Evolutionary conservation across 305 asterid genomes (phyloP), one percentile per base, ranked within the genome.

Genomic region (Rubia balearica): DNA sequence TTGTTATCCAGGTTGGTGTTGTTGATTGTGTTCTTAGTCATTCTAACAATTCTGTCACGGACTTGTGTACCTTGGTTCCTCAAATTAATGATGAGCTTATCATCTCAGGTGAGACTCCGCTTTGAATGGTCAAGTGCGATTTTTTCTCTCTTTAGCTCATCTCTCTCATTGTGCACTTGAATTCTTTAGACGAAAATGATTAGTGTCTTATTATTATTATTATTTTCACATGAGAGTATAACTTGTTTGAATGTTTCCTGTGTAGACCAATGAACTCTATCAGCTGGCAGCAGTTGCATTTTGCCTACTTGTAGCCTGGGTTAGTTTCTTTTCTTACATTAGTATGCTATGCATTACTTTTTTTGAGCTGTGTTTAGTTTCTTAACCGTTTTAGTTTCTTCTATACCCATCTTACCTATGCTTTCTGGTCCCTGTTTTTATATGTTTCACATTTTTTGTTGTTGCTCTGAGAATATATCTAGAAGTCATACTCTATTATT

Each of bases 221-320:
- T 24, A 24, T 24, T 24, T 24, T 24, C 24, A 24, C 24, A 0
- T 24, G 24, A 27, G 36, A 57, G 66, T 64, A 41, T 22, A 27
- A 14, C 75, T 71, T 36, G 71, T 68, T 60, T 24, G 30, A 8
- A 41, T 63, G 67, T 33, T 79, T 70, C 65, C 72, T 83, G 60
- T 70, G 83, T 93, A 94, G 99, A 94, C 99, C 77, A 91, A 94
- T 80, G 99, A 94, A 79, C 93, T 91, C 62, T 95, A 95, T 85
- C 99, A 95, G 73, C 75, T 95, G 86, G 98, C 99, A 12, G 81
- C 99, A 17, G 98, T 91, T 65, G 99, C 99, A 68, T 95, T 95
- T 84, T 95, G 99, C 86, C 96, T 95, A 72, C 95, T 95, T 16
- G 95, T 91, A 53, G 99, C 99, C 71, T 95, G 99, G 99, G 98